phyloP scores from a whole-genome alignment of 495 filamentous ascomycete genomes.

The Aspergillus sclerotioniger region DNA sequence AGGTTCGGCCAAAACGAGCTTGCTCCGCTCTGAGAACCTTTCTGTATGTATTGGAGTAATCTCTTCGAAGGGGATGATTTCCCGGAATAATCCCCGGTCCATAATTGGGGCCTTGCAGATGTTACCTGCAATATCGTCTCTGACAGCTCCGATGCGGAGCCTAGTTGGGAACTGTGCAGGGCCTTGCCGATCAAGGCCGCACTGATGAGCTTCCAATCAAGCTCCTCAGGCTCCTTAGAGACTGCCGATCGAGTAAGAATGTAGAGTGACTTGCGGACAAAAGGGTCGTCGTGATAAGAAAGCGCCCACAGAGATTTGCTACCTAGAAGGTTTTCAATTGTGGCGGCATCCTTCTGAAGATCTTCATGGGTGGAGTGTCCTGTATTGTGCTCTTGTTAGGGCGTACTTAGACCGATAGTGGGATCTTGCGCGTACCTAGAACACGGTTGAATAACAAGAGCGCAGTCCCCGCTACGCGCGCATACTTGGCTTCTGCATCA shows the following conservation, averaged over 20 bases:
- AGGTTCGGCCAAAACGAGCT: conserved; percentile 70
- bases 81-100: conserved; percentile 65
- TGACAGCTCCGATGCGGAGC: conserved; percentile 69
- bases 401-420: background rate
- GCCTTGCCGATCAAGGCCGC: conserved; percentile 66
- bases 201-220: conserved; percentile 64
- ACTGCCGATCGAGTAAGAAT: conserved; percentile 62
- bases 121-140: conserved; percentile 64
- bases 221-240: conserved; percentile 54
- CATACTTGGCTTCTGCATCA: conserved; percentile 80
- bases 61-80: conserved; percentile 65
- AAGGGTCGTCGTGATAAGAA: conserved; percentile 61
- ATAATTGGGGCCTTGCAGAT: conserved; percentile 60
- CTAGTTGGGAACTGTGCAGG: conserved; percentile 63
- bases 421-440: conserved; percentile 34
- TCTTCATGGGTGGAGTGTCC: conserved; percentile 48
- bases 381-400: conserved; percentile 13
- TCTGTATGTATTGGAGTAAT: conserved; percentile 71
- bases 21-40: conserved; percentile 74
- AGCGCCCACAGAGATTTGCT: conserved; percentile 76
- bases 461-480: conserved; percentile 67
- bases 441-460: conserved; percentile 46
- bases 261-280: conserved; percentile 68
- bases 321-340: conserved; percentile 57
- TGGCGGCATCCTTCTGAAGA: conserved; percentile 44